Evolutionary conservation across 2,329 filamentous ascomycete genomes (phyloP).

Genomic region (Cytospora piceae): DNA sequence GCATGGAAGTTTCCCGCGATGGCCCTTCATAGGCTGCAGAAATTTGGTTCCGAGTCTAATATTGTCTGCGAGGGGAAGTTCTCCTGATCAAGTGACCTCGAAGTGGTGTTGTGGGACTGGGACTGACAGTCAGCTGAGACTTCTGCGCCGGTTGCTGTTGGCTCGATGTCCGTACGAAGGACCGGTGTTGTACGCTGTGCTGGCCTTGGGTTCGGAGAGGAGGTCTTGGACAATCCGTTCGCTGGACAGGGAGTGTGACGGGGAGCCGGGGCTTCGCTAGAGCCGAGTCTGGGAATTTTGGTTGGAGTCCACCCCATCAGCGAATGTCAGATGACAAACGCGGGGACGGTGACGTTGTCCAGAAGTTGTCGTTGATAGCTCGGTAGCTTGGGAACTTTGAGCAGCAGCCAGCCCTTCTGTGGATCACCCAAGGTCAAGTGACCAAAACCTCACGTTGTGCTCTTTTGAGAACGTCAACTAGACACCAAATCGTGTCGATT

Average conservation of each 20-base stretch:
- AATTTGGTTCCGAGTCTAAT: background rate
- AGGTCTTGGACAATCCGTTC: background rate
- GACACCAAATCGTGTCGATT: background rate
- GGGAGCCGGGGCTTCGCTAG: background rate
- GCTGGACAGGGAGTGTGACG: no score
- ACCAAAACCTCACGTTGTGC: background rate
- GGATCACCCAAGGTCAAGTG: slow-evolving; percentile 14
- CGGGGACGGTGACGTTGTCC: slow-evolving; percentile 9
- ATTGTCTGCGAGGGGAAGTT: background rate
- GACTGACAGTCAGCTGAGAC: background rate
- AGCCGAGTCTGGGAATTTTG: background rate
- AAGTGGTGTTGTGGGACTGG: slow-evolving; percentile 9
- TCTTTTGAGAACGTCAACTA: background rate
- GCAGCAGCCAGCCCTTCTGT: background rate
- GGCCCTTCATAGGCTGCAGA: slow-evolving; percentile 5
- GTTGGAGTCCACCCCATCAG: background rate
- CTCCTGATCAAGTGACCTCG: slow-evolving; percentile 25
- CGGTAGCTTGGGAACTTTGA: background rate
- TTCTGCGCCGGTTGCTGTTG: background rate
- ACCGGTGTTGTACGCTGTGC: background rate
- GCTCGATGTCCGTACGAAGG: background rate
- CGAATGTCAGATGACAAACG: background rate
- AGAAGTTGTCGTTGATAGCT: background rate
- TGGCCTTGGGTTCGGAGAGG: background rate
- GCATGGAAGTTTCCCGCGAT: background rate